Evolutionary conservation across 2,329 filamentous ascomycete species (phyloP).

Genomic region (Dactylellina drechsleri): DNA sequence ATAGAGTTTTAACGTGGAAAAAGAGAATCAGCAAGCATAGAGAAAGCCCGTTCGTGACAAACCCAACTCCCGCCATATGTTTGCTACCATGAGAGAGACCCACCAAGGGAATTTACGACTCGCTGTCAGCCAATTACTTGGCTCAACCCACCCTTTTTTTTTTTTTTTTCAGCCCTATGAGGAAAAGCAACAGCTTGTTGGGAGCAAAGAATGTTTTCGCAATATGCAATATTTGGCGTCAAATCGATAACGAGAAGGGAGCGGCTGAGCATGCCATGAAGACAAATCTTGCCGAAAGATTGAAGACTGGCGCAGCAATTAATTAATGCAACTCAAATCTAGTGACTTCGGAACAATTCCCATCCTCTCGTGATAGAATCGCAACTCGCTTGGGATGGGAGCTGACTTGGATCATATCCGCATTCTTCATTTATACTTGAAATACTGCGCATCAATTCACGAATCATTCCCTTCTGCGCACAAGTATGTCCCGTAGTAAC

Average conservation of each 20-base stretch:
- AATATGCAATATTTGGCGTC: not conserved
- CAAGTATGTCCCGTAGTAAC: not conserved
- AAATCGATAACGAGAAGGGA: not conserved
- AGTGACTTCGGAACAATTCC: conserved; percentile 13
- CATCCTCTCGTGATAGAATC: conserved; percentile 7
- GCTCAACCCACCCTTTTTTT: not conserved
- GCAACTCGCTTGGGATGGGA: not conserved
- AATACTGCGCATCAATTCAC: not conserved
- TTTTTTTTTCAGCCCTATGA: conserved; percentile 34
- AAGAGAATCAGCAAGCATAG: no score
- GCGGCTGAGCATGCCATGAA: conserved; percentile 15
- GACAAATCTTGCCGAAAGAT: not conserved
- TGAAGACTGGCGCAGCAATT: no score
- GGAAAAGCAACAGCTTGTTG: conserved; percentile 20
- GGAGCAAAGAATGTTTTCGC: not conserved
- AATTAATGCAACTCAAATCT: not conserved
- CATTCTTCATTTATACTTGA: not conserved
- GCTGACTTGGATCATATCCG: not conserved
- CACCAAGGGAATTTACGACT: not conserved
- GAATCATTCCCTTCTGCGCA: not conserved
- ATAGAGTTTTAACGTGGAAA: no score
- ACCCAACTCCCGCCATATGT: not conserved
- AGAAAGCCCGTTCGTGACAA: no score
- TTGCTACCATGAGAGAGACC: not conserved
- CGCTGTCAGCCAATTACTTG: conserved; percentile 4